Conservation (phyloP, 805 yeast species). For the Candida dajiaensis region DNA sequence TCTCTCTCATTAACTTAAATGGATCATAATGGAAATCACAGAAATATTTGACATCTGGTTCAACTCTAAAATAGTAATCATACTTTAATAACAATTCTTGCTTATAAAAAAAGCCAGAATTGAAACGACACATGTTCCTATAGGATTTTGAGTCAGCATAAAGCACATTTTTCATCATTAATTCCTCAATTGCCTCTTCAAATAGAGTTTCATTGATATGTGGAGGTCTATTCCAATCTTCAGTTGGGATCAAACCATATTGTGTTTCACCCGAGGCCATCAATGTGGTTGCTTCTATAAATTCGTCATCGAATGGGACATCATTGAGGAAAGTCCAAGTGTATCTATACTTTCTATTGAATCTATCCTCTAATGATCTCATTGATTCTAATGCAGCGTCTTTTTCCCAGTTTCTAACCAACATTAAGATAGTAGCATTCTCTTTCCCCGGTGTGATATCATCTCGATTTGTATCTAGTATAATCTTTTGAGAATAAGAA, state of each 20-base stretch:
- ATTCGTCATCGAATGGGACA: slow-evolving; percentile 58
- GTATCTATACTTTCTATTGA: slow-evolving; percentile 59
- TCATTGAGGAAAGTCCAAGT: slow-evolving; percentile 81
- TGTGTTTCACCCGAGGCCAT: slow-evolving; percentile 62
- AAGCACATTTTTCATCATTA: slow-evolving; percentile 42
- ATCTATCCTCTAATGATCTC: slow-evolving; percentile 72
- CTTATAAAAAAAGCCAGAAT: slow-evolving; percentile 84
- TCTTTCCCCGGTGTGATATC: slow-evolving; percentile 44
- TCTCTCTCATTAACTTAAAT: slow-evolving; percentile 70
- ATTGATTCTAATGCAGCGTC: slow-evolving; percentile 69
- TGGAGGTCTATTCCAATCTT: slow-evolving; percentile 75
- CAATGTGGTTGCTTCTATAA: slow-evolving; percentile 51
- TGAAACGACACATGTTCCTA: slow-evolving; percentile 94
- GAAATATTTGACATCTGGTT: slow-evolving; percentile 82
- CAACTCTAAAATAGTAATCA: slow-evolving; percentile 93
- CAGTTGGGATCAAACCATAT: slow-evolving; percentile 59
- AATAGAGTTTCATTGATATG: slow-evolving; percentile 58
- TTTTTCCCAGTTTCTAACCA: slow-evolving; percentile 77
- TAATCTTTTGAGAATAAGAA: slow-evolving; percentile 29
- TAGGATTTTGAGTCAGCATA: slow-evolving; percentile 65
- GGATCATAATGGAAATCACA: slow-evolving; percentile 91
- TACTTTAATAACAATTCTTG: slow-evolving; percentile 66
- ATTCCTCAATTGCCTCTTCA: slow-evolving; percentile 38
- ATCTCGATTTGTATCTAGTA: slow-evolving; percentile 27
- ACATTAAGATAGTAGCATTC: slow-evolving; percentile 84